These are phyloP conservation scores for Globisporangium heterothallicum DNA, from an alignment of 352 stramenopile genomes.

Conservation along the genomic window DNA sequence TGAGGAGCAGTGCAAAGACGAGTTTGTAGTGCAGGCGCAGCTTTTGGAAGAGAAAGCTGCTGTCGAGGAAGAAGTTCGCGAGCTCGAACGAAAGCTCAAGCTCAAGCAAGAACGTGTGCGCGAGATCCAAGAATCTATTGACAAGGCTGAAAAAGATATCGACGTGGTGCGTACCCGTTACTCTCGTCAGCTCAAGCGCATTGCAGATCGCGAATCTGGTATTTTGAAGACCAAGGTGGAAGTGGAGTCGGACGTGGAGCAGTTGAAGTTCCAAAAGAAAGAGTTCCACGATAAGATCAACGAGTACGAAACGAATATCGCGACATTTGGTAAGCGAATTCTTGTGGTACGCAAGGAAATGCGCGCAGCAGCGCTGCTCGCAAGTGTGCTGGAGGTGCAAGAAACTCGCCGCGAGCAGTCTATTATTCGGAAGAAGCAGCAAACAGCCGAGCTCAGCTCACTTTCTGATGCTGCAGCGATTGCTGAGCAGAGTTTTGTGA, in stretches of 20 bases:
- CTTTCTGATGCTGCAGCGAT: conserved; percentile 63
- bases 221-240: conserved; percentile 71
- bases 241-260: conserved; percentile 60
- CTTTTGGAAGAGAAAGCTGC: conserved; percentile 50
- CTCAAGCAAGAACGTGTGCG: conserved; percentile 49
- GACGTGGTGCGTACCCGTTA: conserved; percentile 67
- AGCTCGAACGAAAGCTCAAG: conserved; percentile 64
- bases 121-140: conserved; percentile 59
- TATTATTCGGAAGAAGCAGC: conserved; percentile 67
- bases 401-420: conserved; percentile 62
- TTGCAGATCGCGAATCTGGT: conserved; percentile 65
- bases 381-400: conserved; percentile 64
- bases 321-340: conserved; percentile 58
- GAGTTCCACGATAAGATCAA: conserved; percentile 51
- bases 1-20: conserved; percentile 63
- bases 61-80: conserved; percentile 68
- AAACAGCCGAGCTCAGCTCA: conserved; percentile 61
- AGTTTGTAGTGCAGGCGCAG: conserved; percentile 44
- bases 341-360: conserved; percentile 60
- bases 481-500: conserved; percentile 69
- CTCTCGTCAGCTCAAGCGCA: conserved; percentile 73
- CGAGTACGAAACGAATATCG: conserved; percentile 42
- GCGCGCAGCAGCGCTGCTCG: conserved; percentile 53
- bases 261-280: conserved; percentile 49
- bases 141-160: conserved; percentile 73